Percentiles rank a stretch among this genome's conserved stretches.
Evolutionary conservation across 768 basidiomycete species (phyloP).

Genomic region (Tulasnella sp.): DNA sequence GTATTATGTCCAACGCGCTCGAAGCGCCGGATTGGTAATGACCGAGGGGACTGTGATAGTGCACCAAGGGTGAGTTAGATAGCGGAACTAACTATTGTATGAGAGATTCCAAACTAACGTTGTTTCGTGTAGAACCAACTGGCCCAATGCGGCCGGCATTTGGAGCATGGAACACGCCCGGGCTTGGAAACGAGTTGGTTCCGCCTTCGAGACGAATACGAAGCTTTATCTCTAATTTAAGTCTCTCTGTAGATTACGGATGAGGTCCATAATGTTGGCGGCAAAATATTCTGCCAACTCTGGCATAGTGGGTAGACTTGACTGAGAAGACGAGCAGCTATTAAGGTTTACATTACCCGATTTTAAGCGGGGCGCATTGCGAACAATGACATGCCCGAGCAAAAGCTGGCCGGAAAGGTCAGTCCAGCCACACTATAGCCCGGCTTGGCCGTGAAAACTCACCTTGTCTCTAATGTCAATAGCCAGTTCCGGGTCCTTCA

Average conservation of each 20-base stretch:
- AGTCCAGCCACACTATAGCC: neutral
- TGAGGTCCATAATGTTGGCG: slow-evolving; percentile 15
- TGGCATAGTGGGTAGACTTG: slow-evolving; percentile 47
- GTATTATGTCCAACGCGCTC: slow-evolving; percentile 51
- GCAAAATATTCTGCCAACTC: slow-evolving; percentile 40
- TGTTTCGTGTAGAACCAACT: slow-evolving; percentile 47
- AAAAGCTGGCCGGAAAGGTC: slow-evolving; percentile 47
- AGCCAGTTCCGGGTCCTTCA: slow-evolving; percentile 55
- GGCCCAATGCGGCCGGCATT: slow-evolving; percentile 53
- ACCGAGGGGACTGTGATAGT: slow-evolving; percentile 50
- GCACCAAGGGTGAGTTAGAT: slow-evolving; percentile 48
- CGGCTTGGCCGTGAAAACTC: neutral
- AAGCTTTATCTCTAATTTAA: too few relatives aligned
- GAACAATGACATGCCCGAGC: slow-evolving; percentile 46
- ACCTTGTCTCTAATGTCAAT: neutral
- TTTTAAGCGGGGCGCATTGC: slow-evolving; percentile 8
- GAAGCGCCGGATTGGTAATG: slow-evolving; percentile 49
- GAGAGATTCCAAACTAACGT: neutral
- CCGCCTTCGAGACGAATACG: neutral
- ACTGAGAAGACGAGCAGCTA: neutral
- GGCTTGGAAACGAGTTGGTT: slow-evolving; percentile 49
- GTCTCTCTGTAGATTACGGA: slow-evolving; percentile 2
- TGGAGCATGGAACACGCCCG: slow-evolving; percentile 52
- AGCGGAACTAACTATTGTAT: neutral
- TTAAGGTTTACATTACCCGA: slow-evolving; percentile 39